Evolutionary conservation across 2,329 filamentous ascomycete species (phyloP).

Genomic region (Penicillium janthinellum): DNA sequence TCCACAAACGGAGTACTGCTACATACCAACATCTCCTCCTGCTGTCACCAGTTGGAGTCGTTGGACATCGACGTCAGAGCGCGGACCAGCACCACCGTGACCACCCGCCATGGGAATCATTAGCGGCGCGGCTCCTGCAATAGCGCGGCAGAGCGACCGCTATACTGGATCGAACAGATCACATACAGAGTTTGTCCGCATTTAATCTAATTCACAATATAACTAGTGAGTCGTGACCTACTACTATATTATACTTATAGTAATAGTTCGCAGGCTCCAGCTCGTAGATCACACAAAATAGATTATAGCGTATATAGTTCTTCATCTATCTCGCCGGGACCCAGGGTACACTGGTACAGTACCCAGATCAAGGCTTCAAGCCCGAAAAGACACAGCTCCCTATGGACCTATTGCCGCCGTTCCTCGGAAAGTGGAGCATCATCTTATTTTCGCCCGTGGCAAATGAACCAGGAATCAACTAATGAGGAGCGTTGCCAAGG

Average conservation of each 20-base stretch:
- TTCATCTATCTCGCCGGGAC: neutral
- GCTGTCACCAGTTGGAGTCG: slow-evolving; percentile 9
- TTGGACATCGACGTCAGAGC: slow-evolving; percentile 34
- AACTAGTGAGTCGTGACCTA: neutral
- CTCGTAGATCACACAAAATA: neutral
- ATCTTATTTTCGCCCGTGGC: neutral
- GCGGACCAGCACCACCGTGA: slow-evolving; percentile 20
- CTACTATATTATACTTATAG: neutral
- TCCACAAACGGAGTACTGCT: neutral
- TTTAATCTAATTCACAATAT: neutral
- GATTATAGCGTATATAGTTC: neutral
- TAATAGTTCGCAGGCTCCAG: neutral
- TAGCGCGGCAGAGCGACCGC: slow-evolving; percentile 26
- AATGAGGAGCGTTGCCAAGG: neutral
- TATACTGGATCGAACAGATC: slow-evolving; percentile 25
- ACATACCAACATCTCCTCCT: neutral
- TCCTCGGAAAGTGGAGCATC: slow-evolving; percentile 1
- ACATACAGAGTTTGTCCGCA: slow-evolving; percentile 15
- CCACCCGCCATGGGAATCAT: slow-evolving; percentile 14
- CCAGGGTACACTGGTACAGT: neutral
- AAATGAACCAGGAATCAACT: neutral
- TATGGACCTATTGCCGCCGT: neutral
- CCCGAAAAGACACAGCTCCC: neutral
- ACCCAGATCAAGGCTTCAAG: neutral
- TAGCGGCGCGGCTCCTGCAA: slow-evolving; percentile 31